Evolutionary conservation across 441 rosid species (phyloP).

Genomic region (Pelargonium australe): DNA sequence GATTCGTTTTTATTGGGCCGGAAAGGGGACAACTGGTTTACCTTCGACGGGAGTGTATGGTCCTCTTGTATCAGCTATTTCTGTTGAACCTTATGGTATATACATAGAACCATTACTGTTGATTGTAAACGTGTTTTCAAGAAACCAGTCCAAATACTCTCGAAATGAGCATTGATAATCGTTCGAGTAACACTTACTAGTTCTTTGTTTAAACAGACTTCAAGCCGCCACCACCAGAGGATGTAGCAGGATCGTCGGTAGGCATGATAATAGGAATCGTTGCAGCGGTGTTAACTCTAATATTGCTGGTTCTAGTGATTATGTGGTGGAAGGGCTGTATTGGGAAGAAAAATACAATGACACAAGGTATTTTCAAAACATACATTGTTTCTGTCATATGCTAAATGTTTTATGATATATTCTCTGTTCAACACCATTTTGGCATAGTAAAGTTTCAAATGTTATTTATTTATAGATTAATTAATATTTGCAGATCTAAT

Average conservation of each 20-base stretch:
- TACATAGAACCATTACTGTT: constrained; percentile 19
- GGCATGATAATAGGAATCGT: constrained; percentile 37
- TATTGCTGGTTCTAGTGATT: constrained; percentile 29
- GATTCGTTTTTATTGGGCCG: constrained; percentile 56
- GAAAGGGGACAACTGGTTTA: constrained; percentile 54
- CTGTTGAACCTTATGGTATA: constrained; percentile 43
- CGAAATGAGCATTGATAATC: too few species aligned
- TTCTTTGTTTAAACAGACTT: constrained; percentile 29
- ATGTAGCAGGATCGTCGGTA: constrained; percentile 22
- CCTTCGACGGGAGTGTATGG: constrained; percentile 51
- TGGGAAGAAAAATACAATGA: constrained; percentile 30
- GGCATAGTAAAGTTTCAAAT: too few species aligned
- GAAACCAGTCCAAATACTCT: not conserved
- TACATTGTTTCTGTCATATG: not conserved
- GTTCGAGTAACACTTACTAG: too few species aligned
- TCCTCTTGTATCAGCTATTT: constrained; percentile 51
- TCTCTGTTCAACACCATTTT: too few species aligned
- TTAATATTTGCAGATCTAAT: constrained; percentile 20
- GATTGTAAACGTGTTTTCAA: not conserved
- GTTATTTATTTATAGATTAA: too few species aligned
- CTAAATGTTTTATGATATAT: not conserved
- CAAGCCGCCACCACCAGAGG: constrained; percentile 24
- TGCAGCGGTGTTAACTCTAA: constrained; percentile 23
- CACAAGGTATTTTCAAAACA: constrained; percentile 26
- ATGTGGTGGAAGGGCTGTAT: constrained; percentile 44